Evolutionary conservation across 176 grass and related monocot species (phyloP), one percentile per base, ranked within the genome.

Genomic region (Oryza glaberrima): DNA sequence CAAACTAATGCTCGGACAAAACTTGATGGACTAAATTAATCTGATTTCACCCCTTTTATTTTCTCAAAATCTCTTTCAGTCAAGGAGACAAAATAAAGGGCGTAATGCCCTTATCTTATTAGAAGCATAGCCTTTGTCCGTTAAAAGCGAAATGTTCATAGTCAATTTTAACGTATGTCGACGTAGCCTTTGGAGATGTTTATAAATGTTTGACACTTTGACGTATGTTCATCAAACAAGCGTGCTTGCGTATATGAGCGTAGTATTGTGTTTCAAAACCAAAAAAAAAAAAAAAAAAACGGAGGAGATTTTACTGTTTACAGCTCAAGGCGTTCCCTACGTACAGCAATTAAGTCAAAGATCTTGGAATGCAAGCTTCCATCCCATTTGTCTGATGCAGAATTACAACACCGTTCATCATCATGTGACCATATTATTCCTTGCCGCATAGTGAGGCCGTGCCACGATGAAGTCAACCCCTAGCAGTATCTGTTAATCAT

Each of bases 341-440:
- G 22, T 13, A 13, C 54, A n/a, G 6, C 16, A 58, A 34, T 81
- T 67, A 81, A 81, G 43, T 44, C 43, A 44, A 69, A n/a, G 67
- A 23, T 47, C 78, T 30, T 30, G 12, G 66, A 56, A 54, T 6
- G 28, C 45, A 69, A 22, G 28, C 44, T 75, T 32, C 78, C 45
- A 69, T 44, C 34, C 71, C 11, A 19, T 46, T 87, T 81, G 35
- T 81, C 64, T 13, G 12, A 16, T 15, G 61, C 78, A 60, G 85
- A 70, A 81, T 81, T 76, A 75, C 3, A 23, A 73, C 16, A 22
- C 2, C 32, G 9, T 2, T 7, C 9, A 0, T 76, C 79, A 70
- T 82, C 79, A 70, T 82, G 85, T 82, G 79, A 15, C 8, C 41
- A 14, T 25, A 82, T 76, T 17, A 87, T 76, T 82, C 71, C 36